Evolutionary conservation across 2,329 filamentous ascomycete species (phyloP).

Genomic region (Cladophialophora immunda): DNA sequence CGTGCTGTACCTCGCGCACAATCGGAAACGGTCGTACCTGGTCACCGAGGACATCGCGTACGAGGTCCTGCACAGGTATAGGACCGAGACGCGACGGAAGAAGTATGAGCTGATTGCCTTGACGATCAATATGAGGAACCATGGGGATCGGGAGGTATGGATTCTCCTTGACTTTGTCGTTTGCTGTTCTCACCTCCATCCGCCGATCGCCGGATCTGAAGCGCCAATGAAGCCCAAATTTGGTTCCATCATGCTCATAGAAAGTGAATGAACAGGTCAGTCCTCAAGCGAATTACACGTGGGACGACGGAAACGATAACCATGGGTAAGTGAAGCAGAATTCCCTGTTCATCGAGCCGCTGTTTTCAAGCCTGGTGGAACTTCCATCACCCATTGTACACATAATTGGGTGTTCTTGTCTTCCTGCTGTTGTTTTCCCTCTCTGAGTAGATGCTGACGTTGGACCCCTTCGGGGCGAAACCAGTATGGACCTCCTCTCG

Average conservation of each 20-base stretch:
- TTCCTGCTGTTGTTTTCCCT: background rate
- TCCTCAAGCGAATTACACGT: constrained; percentile 10
- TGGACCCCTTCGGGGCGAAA: background rate
- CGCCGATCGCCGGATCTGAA: too few species aligned
- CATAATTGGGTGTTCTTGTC: too few species aligned
- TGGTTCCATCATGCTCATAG: too few species aligned
- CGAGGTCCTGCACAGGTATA: constrained; percentile 5
- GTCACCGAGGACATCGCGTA: constrained; percentile 9
- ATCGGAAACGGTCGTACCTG: constrained; percentile 1
- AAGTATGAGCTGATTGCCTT: background rate
- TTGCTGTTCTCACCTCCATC: too few species aligned
- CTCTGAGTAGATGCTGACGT: background rate
- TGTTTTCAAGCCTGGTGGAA: background rate
- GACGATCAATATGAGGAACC: constrained; percentile 9
- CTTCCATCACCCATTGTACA: too few species aligned
- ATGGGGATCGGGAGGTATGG: constrained; percentile 6
- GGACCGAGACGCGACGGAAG: background rate
- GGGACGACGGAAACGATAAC: constrained; percentile 14
- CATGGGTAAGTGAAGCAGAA: constrained; percentile 4
- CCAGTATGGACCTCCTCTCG: constrained; percentile 12
- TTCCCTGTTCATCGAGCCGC: background rate
- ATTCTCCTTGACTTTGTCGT: too few species aligned
- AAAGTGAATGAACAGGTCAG: background rate
- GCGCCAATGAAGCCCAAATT: too few species aligned
- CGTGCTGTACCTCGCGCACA: constrained; percentile 5